A percentile compares a stretch with the other conserved stretches of the same genome.
Evolutionary conservation across 2,329 filamentous ascomycete species (phyloP).

Genomic region (Fusarium sp.): DNA sequence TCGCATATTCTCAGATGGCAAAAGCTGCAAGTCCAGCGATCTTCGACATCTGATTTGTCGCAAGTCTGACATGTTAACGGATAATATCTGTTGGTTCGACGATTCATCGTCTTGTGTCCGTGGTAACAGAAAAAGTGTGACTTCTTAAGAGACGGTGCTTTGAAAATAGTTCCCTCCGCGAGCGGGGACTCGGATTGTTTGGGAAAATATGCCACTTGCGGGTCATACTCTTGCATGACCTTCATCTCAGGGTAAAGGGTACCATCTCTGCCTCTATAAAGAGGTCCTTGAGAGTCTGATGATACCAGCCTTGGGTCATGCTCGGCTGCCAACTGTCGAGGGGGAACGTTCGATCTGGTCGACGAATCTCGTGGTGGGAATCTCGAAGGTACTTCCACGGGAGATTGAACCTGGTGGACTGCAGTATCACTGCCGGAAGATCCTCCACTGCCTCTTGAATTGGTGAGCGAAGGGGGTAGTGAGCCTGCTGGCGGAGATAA

Average conservation of each 20-base stretch:
- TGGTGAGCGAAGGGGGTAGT: conserved; percentile 32
- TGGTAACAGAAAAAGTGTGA: conserved; percentile 60
- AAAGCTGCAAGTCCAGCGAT: conserved; percentile 61
- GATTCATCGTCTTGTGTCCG: conserved; percentile 60
- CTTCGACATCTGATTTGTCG: conserved; percentile 56
- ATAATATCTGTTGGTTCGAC: conserved; percentile 60
- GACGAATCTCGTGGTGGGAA: conserved; percentile 51
- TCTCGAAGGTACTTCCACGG: conserved; percentile 37
- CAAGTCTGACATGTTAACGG: conserved; percentile 66
- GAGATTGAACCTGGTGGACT: conserved; percentile 31
- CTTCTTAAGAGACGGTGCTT: conserved; percentile 57
- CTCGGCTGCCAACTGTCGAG: conserved; percentile 40
- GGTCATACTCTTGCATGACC: conserved; percentile 49
- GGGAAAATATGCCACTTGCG: conserved; percentile 54
- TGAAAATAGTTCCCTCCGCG: conserved; percentile 53
- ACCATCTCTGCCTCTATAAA: conserved; percentile 53
- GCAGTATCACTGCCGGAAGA: conserved; percentile 39
- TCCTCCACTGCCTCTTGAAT: conserved; percentile 20
- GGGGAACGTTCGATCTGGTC: conserved; percentile 37
- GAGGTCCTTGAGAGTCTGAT: conserved; percentile 50
- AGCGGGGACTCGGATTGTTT: conserved; percentile 44
- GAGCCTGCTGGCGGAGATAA: conserved; percentile 38
- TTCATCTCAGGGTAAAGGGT: conserved; percentile 57
- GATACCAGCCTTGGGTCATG: conserved; percentile 49
- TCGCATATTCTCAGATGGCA: conserved; percentile 65